phyloP scores from a whole-genome alignment of 1,139 yeast genomes.

The Yamadazyma sp. region DNA sequence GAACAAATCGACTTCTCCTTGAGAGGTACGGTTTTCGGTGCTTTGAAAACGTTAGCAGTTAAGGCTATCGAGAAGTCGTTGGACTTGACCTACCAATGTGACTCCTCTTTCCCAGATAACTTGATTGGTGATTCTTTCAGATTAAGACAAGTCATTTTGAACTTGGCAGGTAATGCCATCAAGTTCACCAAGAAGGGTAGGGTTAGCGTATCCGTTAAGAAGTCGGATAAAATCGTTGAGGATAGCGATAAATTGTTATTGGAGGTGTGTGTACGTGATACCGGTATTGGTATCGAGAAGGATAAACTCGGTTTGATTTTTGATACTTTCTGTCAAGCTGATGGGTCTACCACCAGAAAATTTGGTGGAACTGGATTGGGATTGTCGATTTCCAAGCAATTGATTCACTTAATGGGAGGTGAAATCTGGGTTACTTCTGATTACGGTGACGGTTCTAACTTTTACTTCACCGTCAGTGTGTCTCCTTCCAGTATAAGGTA shows the following conservation, averaged over 20 bases:
- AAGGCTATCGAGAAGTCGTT: conserved; percentile 84
- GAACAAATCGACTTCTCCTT: conserved; percentile 84
- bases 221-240: conserved; percentile 41
- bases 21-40: conserved; percentile 85
- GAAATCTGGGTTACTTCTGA: conserved; percentile 85
- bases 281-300: conserved; percentile 85
- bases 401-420: conserved; percentile 88
- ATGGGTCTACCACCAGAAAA: conserved; percentile 87
- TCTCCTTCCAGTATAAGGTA: conserved; percentile 69
- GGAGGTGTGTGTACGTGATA: conserved; percentile 84
- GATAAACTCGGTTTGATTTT: conserved; percentile 82
- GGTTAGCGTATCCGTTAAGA: conserved; percentile 63
- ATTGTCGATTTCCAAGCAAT: conserved; percentile 79
- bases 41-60: conserved; percentile 81
- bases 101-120: conserved; percentile 82
- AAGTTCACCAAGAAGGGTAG: conserved; percentile 82
- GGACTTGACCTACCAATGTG: conserved; percentile 78
- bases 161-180: conserved; percentile 84
- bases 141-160: conserved; percentile 78
- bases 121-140: conserved; percentile 86
- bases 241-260: conserved; percentile 58
- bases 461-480: conserved; percentile 76
- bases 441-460: conserved; percentile 80
- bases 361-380: conserved; percentile 93
- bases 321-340: conserved; percentile 90